These are phyloP conservation scores for Sambucus nigra DNA, from an alignment of 129 eudicot species.

Conservation along the genomic window DNA sequence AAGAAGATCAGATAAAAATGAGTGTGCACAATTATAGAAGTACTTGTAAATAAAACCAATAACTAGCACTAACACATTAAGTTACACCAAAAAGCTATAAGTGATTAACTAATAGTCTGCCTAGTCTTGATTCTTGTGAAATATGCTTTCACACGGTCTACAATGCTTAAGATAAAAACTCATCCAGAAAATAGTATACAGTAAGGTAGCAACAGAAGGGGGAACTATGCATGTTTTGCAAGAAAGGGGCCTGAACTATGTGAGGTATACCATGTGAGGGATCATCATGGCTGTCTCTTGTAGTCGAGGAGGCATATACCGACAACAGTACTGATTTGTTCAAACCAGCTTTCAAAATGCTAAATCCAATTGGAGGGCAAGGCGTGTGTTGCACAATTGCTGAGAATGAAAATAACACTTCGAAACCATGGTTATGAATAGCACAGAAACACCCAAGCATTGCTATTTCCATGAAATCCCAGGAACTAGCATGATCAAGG, in stretches of 20 bases:
- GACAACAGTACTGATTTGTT: constrained; percentile 94
- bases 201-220: too few relatives aligned
- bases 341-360: constrained; percentile 93
- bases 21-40: constrained; percentile 5
- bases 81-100: too few relatives aligned
- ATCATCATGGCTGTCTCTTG: constrained; percentile 31
- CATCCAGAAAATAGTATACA: too few relatives aligned
- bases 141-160: too few relatives aligned
- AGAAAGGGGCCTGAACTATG: too few relatives aligned
- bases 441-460: constrained; percentile 94
- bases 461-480: constrained; percentile 83
- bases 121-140: too few relatives aligned
- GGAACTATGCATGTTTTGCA: too few relatives aligned
- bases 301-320: constrained; percentile 53
- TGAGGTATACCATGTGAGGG: constrained; percentile 63
- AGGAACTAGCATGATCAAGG: constrained; percentile 54
- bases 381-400: constrained; percentile 90
- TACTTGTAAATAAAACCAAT: too few relatives aligned
- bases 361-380: constrained; percentile 77
- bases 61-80: not conserved
- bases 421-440: constrained; percentile 83
- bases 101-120: too few relatives aligned
- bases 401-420: constrained; percentile 83
- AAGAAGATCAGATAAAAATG: constrained; percentile 18
- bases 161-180: too few relatives aligned